Evolutionary conservation across 768 basidiomycete genomes (phyloP).

Genomic region (Amyloporia xantha): DNA sequence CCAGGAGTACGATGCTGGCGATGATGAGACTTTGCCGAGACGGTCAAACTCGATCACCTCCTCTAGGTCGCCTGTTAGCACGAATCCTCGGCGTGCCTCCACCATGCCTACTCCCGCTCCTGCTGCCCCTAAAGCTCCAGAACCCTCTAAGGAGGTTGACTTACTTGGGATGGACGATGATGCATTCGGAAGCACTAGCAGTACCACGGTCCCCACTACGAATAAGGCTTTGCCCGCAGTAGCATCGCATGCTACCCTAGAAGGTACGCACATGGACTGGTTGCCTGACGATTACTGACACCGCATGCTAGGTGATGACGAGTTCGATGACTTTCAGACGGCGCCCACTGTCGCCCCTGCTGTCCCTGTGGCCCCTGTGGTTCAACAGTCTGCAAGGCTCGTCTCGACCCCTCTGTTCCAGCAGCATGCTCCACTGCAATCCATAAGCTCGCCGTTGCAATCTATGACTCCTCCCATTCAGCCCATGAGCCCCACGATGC

Average conservation of each 20-base stretch:
- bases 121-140: constrained; percentile 35
- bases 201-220: constrained; percentile 27
- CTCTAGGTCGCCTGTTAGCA: constrained; percentile 25
- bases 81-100: constrained; percentile 34
- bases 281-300: background rate
- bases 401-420: constrained; percentile 10
- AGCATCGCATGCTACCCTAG: constrained; percentile 14
- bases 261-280: constrained; percentile 4
- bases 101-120: constrained; percentile 25
- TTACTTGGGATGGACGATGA: constrained; percentile 79
- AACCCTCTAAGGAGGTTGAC: constrained; percentile 42
- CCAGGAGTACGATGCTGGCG: constrained; percentile 96
- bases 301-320: constrained; percentile 48
- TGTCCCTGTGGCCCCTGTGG: constrained; percentile 37
- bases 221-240: constrained; percentile 52
- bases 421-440: constrained; percentile 6
- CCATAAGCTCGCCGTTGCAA: constrained; percentile 2
- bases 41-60: constrained; percentile 34
- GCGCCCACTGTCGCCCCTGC: constrained; percentile 44
- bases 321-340: constrained; percentile 82
- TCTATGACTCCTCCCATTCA: constrained; percentile 8
- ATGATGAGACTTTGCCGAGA: constrained; percentile 56
- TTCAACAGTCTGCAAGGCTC: constrained; percentile 4
- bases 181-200: constrained; percentile 28
- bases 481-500: constrained; percentile 7